Evolutionary conservation across 2,329 filamentous ascomycete species (phyloP).

Genomic region (Atkinsonella hypoxylon): DNA sequence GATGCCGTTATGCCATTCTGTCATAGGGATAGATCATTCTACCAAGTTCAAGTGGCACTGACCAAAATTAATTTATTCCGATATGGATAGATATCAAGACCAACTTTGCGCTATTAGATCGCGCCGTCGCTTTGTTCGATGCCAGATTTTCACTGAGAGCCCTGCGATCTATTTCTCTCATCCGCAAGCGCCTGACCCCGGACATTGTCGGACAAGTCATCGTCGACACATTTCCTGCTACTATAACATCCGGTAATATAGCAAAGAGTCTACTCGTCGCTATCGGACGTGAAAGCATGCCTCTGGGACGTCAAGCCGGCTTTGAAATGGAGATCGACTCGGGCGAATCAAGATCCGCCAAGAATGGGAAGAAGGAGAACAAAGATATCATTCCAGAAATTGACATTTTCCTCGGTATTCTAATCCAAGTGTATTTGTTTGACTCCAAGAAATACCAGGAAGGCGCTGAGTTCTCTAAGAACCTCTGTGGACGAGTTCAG

Average conservation of each 20-base stretch:
- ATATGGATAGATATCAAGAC: slow-evolving; percentile 68
- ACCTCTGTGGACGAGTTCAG: slow-evolving; percentile 75
- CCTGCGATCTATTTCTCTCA: slow-evolving; percentile 85
- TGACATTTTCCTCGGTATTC: slow-evolving; percentile 77
- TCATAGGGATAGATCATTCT: neutral
- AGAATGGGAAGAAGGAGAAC: slow-evolving; percentile 52
- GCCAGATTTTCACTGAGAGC: slow-evolving; percentile 89
- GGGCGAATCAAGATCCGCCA: slow-evolving; percentile 38
- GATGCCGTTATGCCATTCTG: neutral
- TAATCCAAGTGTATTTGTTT: slow-evolving; percentile 77
- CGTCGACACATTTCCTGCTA: slow-evolving; percentile 62
- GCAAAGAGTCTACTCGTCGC: slow-evolving; percentile 60
- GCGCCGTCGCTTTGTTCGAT: slow-evolving; percentile 87
- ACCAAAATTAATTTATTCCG: slow-evolving; percentile 8
- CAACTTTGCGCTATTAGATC: slow-evolving; percentile 85
- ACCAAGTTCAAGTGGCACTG: neutral
- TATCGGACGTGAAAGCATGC: slow-evolving; percentile 54
- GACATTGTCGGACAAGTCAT: slow-evolving; percentile 74
- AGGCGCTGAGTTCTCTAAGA: slow-evolving; percentile 74
- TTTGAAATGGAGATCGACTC: slow-evolving; percentile 64
- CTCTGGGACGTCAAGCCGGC: slow-evolving; percentile 44
- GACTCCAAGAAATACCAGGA: slow-evolving; percentile 72
- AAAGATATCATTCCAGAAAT: slow-evolving; percentile 80
- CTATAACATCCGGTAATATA: slow-evolving; percentile 46
- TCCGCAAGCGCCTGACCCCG: slow-evolving; percentile 79